Conservation (phyloP, 805 yeast species). For the Priceomyces medius region DNA sequence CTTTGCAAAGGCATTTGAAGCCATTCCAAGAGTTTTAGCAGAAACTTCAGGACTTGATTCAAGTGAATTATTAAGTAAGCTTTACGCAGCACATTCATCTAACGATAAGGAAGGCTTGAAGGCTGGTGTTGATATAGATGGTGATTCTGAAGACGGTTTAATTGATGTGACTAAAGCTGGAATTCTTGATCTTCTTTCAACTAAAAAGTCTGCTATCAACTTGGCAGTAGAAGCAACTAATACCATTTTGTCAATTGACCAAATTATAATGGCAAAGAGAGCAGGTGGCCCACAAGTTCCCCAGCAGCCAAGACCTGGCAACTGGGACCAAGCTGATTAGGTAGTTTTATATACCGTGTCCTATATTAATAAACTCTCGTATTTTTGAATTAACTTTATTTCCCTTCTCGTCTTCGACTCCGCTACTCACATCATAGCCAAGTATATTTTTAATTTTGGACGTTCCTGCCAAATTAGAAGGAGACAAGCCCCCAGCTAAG, state of each 20-base stretch:
- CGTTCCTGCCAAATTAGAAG: constrained; percentile 67
- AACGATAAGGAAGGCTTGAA: constrained; percentile 33
- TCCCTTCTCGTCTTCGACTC: constrained; percentile 78
- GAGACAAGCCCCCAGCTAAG: constrained; percentile 87
- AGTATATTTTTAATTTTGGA: constrained; percentile 53
- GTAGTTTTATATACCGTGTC: constrained; percentile 25
- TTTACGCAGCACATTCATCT: constrained; percentile 80
- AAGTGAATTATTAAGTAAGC: constrained; percentile 81
- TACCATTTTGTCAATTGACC: constrained; percentile 89
- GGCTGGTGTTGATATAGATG: constrained; percentile 77
- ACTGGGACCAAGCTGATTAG: constrained; percentile 93
- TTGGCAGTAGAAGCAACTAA: constrained; percentile 95
- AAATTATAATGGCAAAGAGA: constrained; percentile 97
- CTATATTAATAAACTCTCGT: constrained; percentile 53
- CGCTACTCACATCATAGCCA: constrained; percentile 95
- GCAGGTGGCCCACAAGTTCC: constrained; percentile 98
- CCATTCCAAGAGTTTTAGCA: constrained; percentile 86
- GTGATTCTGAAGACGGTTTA: constrained; percentile 56
- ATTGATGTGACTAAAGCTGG: constrained; percentile 68
- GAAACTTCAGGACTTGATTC: constrained; percentile 94
- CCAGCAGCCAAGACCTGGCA: constrained; percentile 74
- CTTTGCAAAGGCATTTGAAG: constrained; percentile 93
- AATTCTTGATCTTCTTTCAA: constrained; percentile 74
- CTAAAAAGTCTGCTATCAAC: constrained; percentile 83
- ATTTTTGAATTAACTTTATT: constrained; percentile 69